These are phyloP conservation scores for Elsinoe perseae DNA, from an alignment of 2,329 filamentous ascomycete genomes.

Conservation along the genomic window DNA sequence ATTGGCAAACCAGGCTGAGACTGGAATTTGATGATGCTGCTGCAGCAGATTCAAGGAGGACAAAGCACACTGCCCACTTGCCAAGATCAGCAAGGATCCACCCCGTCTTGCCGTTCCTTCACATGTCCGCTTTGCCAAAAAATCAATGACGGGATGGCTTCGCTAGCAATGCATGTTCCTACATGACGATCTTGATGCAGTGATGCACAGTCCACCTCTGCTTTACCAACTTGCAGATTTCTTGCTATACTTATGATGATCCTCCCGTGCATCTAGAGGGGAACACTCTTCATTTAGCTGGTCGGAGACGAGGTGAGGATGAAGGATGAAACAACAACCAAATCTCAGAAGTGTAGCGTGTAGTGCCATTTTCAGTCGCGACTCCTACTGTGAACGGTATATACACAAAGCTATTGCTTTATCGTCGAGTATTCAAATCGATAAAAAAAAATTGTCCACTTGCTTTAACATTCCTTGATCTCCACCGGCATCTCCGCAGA, in stretches of 20 bases:
- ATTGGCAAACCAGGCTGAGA: neutral
- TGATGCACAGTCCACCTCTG: neutral
- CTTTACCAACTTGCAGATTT: neutral
- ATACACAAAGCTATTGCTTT: no score
- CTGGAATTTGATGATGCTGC: neutral
- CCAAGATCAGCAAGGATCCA: neutral
- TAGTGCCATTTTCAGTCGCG: no score
- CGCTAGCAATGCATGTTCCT: neutral
- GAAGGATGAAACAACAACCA: no score
- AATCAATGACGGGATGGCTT: neutral
- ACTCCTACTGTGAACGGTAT: no score
- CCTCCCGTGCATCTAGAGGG: no score
- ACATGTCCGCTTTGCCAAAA: neutral
- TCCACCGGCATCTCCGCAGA: no score
- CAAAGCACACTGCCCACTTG: neutral
- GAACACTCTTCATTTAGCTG: no score
- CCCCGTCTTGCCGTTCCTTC: constrained; percentile 1
- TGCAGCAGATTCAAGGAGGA: neutral
- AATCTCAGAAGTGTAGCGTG: no score
- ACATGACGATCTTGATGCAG: neutral
- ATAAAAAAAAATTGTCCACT: no score
- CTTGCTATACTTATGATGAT: neutral
- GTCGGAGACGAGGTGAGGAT: no score
- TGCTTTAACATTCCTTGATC: no score
- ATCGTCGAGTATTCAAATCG: no score